Evolutionary conservation across 345 rosid genomes (phyloP).

Genomic region (Stellera chamaejasme): DNA sequence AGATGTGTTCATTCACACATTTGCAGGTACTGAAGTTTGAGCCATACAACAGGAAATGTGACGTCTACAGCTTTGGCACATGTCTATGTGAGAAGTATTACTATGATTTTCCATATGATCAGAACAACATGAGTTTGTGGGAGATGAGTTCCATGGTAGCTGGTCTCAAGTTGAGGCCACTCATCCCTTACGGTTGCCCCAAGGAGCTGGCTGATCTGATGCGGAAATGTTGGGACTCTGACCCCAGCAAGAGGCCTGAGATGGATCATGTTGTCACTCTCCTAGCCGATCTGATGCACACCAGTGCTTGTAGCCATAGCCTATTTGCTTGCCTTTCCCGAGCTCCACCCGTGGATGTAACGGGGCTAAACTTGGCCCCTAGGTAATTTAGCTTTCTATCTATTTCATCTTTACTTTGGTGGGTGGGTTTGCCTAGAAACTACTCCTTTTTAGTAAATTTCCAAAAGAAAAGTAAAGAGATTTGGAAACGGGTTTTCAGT

Average conservation of each 20-base stretch:
- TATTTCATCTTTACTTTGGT: no score
- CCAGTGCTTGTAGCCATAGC: no score
- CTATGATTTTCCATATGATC: background rate
- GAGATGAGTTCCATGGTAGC: background rate
- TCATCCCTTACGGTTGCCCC: slow-evolving; percentile 15
- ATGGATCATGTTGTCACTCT: slow-evolving; percentile 13
- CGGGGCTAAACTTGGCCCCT: no score
- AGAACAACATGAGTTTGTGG: background rate
- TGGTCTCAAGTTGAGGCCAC: slow-evolving; percentile 3
- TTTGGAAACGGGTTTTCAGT: no score
- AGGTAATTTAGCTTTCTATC: no score
- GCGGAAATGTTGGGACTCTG: slow-evolving; percentile 16
- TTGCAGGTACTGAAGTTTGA: background rate
- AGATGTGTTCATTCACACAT: background rate
- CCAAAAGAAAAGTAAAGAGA: no score
- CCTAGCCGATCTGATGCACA: no score
- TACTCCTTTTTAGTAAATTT: no score
- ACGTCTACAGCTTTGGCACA: slow-evolving; percentile 11
- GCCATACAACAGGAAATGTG: slow-evolving; percentile 9
- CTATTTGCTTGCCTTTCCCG: no score
- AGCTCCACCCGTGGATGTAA: no score
- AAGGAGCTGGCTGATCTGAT: slow-evolving; percentile 8
- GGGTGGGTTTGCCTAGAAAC: no score
- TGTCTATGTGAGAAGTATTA: slow-evolving; percentile 7
- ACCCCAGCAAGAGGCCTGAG: slow-evolving; percentile 16